A percentile compares a stretch with the other conserved stretches of the same genome.
phyloP scores from a whole-genome alignment of 2,329 filamentous ascomycete species.

The Ceratocystis destructans region DNA sequence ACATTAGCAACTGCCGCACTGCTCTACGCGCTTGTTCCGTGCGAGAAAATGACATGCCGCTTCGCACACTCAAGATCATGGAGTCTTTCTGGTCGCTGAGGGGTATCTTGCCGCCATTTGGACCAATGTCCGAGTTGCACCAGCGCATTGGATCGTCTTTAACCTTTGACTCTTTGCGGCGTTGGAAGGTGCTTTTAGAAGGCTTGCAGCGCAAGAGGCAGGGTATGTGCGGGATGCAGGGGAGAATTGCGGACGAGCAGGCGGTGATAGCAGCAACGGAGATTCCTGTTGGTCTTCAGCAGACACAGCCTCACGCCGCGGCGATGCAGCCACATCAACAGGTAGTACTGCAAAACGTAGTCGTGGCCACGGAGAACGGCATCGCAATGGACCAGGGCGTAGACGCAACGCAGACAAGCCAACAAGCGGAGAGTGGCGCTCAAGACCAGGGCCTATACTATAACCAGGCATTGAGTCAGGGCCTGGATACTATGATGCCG shows the following conservation, averaged over 20 bases:
- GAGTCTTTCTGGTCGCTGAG: conserved; percentile 36
- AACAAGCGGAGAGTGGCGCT: not conserved
- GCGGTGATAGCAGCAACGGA: conserved; percentile 8
- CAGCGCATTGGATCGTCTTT: conserved; percentile 37
- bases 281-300: not conserved
- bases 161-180: conserved; percentile 36
- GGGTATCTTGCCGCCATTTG: conserved; percentile 28
- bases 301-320: not conserved
- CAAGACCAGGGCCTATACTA: not conserved
- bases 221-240: not conserved
- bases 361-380: not conserved
- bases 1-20: conserved; percentile 25
- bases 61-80: conserved; percentile 33
- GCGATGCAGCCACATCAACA: not conserved
- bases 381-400: not conserved
- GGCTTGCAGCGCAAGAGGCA: conserved; percentile 26
- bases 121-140: conserved; percentile 31
- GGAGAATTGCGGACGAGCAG: not conserved
- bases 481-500: not conserved
- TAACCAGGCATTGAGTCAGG: not conserved
- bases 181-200: conserved; percentile 33
- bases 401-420: not conserved
- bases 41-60: conserved; percentile 36
- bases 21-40: conserved; percentile 31
- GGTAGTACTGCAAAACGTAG: not conserved